Percentiles rank a stretch among this genome's conserved stretches.
Conservation (phyloP, 768 basidiomycete species). For the Termitomyces sp. region DNA sequence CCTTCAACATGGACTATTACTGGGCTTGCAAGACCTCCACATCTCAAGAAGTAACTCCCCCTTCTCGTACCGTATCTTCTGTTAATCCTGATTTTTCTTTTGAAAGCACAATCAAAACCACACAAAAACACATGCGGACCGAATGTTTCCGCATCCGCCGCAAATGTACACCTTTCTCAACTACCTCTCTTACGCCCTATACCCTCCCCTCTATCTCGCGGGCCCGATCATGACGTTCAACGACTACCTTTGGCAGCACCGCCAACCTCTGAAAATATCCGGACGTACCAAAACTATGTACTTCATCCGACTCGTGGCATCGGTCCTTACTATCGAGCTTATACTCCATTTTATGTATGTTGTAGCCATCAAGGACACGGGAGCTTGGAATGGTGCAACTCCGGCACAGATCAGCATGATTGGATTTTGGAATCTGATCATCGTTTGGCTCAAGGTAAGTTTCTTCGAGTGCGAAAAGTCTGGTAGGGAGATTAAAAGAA, state of each 20-base stretch:
- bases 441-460: conserved; percentile 91
- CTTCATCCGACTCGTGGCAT: conserved; percentile 61
- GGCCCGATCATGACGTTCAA: conserved; percentile 97
- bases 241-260: conserved; percentile 88
- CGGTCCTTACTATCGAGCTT: conserved; percentile 82
- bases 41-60: conserved; percentile 34
- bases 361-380: conserved; percentile 89
- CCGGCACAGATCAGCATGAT: conserved; percentile 85
- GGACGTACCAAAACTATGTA: conserved; percentile 44
- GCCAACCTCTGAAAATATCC: conserved; percentile 46
- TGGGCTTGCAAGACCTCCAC: conserved; percentile 60
- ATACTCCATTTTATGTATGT: conserved; percentile 95
- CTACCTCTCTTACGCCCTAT: conserved; percentile 83
- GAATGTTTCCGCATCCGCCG: conserved; percentile 49
- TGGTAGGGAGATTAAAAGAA: neutral
- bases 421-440: conserved; percentile 94
- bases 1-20: conserved; percentile 89
- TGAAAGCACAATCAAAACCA: conserved; percentile 11
- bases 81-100: neutral
- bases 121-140: conserved; percentile 50
- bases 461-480: neutral
- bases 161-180: conserved; percentile 62
- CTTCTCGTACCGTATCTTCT: neutral
- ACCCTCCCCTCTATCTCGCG: conserved; percentile 91
- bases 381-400: conserved; percentile 74